Evolutionary conservation across 129 eudicot species (phyloP).

Genomic region (Flaveria ramosissima): DNA sequence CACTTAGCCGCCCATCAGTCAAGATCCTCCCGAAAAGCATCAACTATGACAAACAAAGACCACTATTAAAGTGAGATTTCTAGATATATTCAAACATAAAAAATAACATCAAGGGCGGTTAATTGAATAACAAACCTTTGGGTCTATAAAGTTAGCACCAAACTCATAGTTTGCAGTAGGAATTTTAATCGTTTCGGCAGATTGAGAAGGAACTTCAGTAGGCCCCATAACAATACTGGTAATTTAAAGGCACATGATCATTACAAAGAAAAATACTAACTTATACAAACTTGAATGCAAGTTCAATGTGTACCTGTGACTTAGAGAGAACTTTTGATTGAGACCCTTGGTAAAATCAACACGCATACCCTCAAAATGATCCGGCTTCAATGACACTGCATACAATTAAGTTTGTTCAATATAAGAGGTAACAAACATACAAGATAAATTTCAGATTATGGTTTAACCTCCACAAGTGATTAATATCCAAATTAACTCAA

Average conservation of each 20-base stretch:
- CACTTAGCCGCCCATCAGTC: constrained; percentile 93
- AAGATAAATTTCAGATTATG: neutral
- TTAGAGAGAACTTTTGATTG: constrained; percentile 69
- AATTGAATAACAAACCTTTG: constrained; percentile 53
- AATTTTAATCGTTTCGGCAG: constrained; percentile 68
- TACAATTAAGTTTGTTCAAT: neutral
- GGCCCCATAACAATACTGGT: constrained; percentile 86
- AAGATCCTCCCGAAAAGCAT: constrained; percentile 88
- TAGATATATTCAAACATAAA: neutral
- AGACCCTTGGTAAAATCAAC: constrained; percentile 84
- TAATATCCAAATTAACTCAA: constrained; percentile 10
- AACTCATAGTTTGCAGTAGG: constrained; percentile 87
- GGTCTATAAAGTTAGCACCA: constrained; percentile 93
- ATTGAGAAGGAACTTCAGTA: constrained; percentile 85
- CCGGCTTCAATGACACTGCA: constrained; percentile 89
- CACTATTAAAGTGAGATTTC: constrained; percentile 17
- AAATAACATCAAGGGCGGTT: neutral
- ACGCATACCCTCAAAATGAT: constrained; percentile 94
- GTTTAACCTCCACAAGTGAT: neutral
- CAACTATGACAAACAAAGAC: constrained; percentile 51
- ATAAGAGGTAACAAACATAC: neutral
- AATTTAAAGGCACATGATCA: neutral
- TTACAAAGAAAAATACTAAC: neutral
- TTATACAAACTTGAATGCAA: neutral
- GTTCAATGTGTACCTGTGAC: constrained; percentile 66